Evolutionary conservation across 2,329 filamentous ascomycete genomes (phyloP).

Genomic region (Bisporella sp.): DNA sequence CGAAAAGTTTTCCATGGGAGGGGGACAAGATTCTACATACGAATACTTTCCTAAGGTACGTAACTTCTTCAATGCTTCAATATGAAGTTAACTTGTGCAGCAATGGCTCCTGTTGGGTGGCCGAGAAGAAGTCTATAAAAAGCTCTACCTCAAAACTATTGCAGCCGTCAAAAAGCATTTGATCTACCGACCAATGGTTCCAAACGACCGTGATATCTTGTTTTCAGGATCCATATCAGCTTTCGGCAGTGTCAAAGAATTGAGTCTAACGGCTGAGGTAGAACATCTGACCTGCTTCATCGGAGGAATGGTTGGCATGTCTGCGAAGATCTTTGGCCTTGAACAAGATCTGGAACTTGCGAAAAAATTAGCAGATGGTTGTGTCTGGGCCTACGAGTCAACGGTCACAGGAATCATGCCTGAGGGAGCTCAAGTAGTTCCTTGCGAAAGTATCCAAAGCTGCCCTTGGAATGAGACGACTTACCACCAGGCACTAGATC

Average conservation of each 20-base stretch:
- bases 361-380: constrained; percentile 58
- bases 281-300: constrained; percentile 62
- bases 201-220: constrained; percentile 60
- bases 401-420: constrained; percentile 60
- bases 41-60: constrained; percentile 62
- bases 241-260: constrained; percentile 31
- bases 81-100: constrained; percentile 26
- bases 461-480: constrained; percentile 26
- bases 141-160: constrained; percentile 63
- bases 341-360: constrained; percentile 56
- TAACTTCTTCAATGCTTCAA: background rate
- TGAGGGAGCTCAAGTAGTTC: constrained; percentile 41
- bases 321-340: constrained; percentile 53
- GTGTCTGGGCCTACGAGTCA: constrained; percentile 61
- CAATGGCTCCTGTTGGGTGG: constrained; percentile 74
- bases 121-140: constrained; percentile 61
- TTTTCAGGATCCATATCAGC: constrained; percentile 59
- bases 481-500: background rate
- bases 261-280: constrained; percentile 21
- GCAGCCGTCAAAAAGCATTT: constrained; percentile 65
- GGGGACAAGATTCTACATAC: constrained; percentile 62
- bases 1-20: constrained; percentile 51
- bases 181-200: constrained; percentile 71
- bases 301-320: constrained; percentile 63
- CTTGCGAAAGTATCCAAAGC: constrained; percentile 34